Percentiles rank a stretch among this genome's conserved stretches.
phyloP scores from a whole-genome alignment of 2,329 filamentous ascomycete species.

The Beauveria asiatica region DNA sequence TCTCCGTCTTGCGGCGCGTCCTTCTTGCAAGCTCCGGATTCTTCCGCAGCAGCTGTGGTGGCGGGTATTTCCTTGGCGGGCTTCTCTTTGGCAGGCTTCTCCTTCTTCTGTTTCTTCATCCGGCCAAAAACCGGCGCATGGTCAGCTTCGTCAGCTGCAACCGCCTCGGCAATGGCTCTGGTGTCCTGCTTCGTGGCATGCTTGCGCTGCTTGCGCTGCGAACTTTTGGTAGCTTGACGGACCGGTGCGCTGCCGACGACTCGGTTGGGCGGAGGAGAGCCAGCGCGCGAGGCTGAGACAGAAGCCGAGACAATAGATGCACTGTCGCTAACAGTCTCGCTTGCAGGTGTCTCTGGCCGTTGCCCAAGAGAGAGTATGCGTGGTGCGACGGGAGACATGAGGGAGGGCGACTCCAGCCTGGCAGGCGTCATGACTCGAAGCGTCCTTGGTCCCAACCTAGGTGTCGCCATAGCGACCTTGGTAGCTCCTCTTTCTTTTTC shows the following conservation, averaged over 20 bases:
- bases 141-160: conserved; percentile 46
- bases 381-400: conserved; percentile 24
- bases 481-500: conserved; percentile 24
- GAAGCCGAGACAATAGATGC: conserved; percentile 67
- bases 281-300: conserved; percentile 58
- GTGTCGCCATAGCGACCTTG: conserved; percentile 39
- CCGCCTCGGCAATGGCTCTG: conserved; percentile 40
- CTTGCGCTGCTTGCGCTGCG: conserved; percentile 68
- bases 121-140: conserved; percentile 67
- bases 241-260: conserved; percentile 65
- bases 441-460: conserved; percentile 51
- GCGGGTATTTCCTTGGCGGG: conserved; percentile 14
- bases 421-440: conserved; percentile 61
- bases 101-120: conserved; percentile 81
- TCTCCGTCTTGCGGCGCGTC: background rate
- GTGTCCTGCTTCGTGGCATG: conserved; percentile 58
- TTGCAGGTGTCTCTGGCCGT: conserved; percentile 63
- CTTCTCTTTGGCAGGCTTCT: conserved; percentile 56
- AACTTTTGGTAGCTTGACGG: conserved; percentile 65
- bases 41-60: background rate
- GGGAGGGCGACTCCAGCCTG: conserved; percentile 48
- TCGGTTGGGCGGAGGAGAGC: conserved; percentile 57
- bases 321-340: conserved; percentile 68
- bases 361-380: conserved; percentile 28
- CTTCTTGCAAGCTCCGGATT: background rate